These are phyloP conservation scores for Aegilops bicornis DNA, from an alignment of 176 grass and related monocot species.

Conservation along the genomic window DNA sequence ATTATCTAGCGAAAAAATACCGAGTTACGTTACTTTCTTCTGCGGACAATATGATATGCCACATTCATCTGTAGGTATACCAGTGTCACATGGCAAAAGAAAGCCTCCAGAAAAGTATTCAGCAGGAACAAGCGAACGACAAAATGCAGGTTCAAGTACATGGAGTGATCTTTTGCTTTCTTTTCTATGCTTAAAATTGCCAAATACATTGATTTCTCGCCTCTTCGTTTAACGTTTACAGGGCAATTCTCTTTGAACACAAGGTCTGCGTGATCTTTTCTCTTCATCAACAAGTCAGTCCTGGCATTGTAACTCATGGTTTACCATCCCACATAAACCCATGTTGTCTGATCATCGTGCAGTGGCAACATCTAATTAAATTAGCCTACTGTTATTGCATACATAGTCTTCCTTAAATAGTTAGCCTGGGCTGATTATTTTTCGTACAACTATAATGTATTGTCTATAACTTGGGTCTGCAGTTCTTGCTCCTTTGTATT, in stretches of 20 bases:
- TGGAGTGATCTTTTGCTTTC: background rate
- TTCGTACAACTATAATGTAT: no score
- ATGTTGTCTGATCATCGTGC: no score
- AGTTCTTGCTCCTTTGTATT: no score
- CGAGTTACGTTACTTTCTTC: background rate
- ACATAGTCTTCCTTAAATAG: no score
- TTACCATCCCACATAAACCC: no score
- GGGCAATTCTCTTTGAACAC: slow-evolving; percentile 77
- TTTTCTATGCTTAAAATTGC: background rate
- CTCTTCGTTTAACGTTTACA: slow-evolving; percentile 9
- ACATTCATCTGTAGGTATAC: slow-evolving; percentile 66
- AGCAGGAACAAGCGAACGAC: slow-evolving; percentile 57
- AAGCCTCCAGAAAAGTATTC: slow-evolving; percentile 55
- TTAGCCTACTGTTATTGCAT: no score
- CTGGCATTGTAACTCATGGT: no score
- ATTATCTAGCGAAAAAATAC: slow-evolving; percentile 16
- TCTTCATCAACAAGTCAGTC: slow-evolving; percentile 70
- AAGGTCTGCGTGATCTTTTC: slow-evolving; percentile 93
- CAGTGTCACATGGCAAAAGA: slow-evolving; percentile 84
- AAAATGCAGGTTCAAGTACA: slow-evolving; percentile 56
- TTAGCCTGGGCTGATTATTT: no score
- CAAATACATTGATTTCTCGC: no score
- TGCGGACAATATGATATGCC: slow-evolving; percentile 14
- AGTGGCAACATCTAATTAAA: no score
- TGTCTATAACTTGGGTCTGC: no score